Conservation (phyloP, 192 early-diverging fungal genomes). For the Phlyctochytrium planicorne region DNA sequence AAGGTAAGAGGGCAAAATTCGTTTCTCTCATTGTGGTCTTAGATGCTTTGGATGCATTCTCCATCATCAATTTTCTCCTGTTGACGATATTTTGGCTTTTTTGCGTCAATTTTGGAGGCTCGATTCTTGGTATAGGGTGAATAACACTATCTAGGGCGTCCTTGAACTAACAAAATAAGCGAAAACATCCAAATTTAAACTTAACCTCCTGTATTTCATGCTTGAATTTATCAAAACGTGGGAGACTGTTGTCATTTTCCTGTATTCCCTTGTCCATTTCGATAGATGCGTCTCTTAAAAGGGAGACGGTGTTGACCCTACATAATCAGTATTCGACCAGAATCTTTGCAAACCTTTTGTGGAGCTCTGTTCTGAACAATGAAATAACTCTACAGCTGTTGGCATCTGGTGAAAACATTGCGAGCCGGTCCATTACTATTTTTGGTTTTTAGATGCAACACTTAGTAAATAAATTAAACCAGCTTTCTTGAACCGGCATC, state of each 20-base stretch:
- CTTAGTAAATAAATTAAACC: conserved; percentile 15
- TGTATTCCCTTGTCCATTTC: conserved; percentile 35
- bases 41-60: too few species aligned
- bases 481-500: conserved; percentile 28
- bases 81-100: conserved; percentile 25
- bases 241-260: conserved; percentile 15
- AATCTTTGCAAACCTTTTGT: conserved; percentile 27
- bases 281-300: conserved; percentile 27
- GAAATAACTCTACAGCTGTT: conserved; percentile 35
- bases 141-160: conserved; percentile 41
- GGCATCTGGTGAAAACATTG: neutral
- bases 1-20: too few species aligned
- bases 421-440: neutral
- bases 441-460: conserved; percentile 8
- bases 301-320: conserved; percentile 38
- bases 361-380: conserved; percentile 40
- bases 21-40: neutral
- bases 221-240: conserved; percentile 28
- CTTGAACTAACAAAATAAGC: conserved; percentile 27
- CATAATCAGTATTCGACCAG: neutral
- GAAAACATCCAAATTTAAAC: neutral
- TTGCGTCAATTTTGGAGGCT: conserved; percentile 20
- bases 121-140: conserved; percentile 33
- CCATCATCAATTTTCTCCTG: conserved; percentile 8
- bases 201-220: conserved; percentile 40